phyloP scores from a whole-genome alignment of 768 basidiomycete species.

The Inosperma sp. region DNA sequence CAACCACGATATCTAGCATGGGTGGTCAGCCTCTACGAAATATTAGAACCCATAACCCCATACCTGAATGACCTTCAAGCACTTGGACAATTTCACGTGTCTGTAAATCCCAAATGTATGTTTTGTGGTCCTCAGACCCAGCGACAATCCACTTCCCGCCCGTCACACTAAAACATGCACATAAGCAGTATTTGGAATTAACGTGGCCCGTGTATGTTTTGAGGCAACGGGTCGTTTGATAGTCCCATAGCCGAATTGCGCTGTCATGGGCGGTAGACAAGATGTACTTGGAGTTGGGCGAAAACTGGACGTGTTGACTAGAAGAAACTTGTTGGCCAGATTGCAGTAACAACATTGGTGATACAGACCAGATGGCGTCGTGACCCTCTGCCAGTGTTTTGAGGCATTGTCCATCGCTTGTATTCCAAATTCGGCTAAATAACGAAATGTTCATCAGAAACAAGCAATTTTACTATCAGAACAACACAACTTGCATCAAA shows the following conservation, averaged over 20 bases:
- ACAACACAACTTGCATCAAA: slow-evolving; percentile 64
- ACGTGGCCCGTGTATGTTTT: slow-evolving; percentile 86
- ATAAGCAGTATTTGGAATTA: slow-evolving; percentile 81
- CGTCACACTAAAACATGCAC: slow-evolving; percentile 79
- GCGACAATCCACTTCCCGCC: slow-evolving; percentile 88
- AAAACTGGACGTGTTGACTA: slow-evolving; percentile 90
- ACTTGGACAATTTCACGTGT: slow-evolving; percentile 80
- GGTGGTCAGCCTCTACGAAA: slow-evolving; percentile 6
- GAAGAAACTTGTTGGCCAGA: no score
- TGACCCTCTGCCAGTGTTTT: slow-evolving; percentile 93
- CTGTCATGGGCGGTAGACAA: slow-evolving; percentile 92
- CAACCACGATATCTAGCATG: slow-evolving; percentile 64
- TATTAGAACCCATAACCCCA: slow-evolving; percentile 12
- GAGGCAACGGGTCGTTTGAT: slow-evolving; percentile 82
- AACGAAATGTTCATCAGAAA: slow-evolving; percentile 9
- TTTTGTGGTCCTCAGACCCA: slow-evolving; percentile 87
- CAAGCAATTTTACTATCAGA: background rate
- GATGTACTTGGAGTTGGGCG: slow-evolving; percentile 93
- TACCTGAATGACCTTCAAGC: slow-evolving; percentile 71
- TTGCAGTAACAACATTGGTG: no score
- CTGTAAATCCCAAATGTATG: slow-evolving; percentile 89
- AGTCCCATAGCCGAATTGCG: slow-evolving; percentile 92
- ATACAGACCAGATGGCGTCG: slow-evolving; percentile 69
- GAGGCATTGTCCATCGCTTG: slow-evolving; percentile 86
- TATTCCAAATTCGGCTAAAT: slow-evolving; percentile 97